phyloP scores from a whole-genome alignment of 2,329 filamentous ascomycete species.

The Trichoderma lentiforme region DNA sequence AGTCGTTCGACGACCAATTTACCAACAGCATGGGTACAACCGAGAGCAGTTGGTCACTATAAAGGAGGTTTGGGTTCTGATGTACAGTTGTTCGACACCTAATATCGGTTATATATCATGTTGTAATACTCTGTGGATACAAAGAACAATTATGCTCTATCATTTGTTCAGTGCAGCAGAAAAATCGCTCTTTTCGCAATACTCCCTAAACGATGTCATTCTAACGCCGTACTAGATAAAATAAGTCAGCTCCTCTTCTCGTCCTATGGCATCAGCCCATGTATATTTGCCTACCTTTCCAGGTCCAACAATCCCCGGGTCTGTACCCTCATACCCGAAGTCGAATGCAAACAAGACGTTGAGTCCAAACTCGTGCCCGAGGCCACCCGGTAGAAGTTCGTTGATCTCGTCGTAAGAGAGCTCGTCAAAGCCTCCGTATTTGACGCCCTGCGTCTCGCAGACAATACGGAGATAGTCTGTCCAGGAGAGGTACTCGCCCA shows the following conservation, averaged over 20 bases:
- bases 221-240: not conserved
- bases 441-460: conserved; percentile 21
- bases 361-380: conserved; percentile 21
- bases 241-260: not conserved
- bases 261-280: not conserved
- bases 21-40: not conserved
- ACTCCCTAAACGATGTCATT: conserved; percentile 9
- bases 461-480: conserved; percentile 16
- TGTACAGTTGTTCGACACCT: not conserved
- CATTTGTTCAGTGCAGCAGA: not conserved
- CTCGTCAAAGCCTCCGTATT: conserved; percentile 22
- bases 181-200: not conserved
- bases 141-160: not conserved
- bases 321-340: conserved; percentile 21
- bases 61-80: not conserved
- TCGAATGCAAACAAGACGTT: conserved; percentile 21
- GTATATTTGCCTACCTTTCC: conserved; percentile 16
- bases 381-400: conserved; percentile 18
- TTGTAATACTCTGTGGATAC: not conserved
- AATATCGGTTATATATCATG: not conserved
- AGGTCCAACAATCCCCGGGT: conserved; percentile 18
- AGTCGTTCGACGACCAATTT: not conserved
- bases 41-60: not conserved
- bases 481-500: conserved; percentile 20
- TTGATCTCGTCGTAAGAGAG: conserved; percentile 19